Conservation (phyloP, 768 basidiomycete species). For the Phylloporus sp. region DNA sequence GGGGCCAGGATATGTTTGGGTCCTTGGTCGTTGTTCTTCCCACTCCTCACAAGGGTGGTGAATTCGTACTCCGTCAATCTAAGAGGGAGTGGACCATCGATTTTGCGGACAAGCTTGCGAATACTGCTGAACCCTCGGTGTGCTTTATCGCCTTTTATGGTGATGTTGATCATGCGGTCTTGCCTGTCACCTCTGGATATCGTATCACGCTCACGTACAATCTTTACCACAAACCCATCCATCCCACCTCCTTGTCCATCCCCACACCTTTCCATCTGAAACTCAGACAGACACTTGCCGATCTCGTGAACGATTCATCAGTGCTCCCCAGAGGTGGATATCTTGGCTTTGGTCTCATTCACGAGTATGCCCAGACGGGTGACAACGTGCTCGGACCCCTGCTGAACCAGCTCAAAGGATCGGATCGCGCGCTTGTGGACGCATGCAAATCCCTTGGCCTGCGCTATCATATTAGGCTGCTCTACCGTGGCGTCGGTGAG, state of each 20-base stretch:
- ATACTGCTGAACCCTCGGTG: constrained; percentile 7
- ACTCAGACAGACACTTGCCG: neutral
- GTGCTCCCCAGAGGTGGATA: constrained; percentile 5
- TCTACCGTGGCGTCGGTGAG: neutral
- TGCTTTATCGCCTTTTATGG: constrained; percentile 40
- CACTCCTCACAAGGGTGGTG: constrained; percentile 42
- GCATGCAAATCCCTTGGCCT: constrained; percentile 5
- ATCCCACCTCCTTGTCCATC: neutral
- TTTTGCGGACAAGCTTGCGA: constrained; percentile 21
- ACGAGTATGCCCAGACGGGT: neutral
- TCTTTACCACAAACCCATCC: neutral
- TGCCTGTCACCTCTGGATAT: constrained; percentile 16
- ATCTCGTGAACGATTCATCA: neutral
- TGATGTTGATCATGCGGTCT: constrained; percentile 44
- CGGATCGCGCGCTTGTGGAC: neutral
- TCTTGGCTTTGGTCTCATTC: constrained; percentile 1
- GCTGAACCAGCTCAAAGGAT: neutral
- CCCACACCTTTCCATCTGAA: neutral
- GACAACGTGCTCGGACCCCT: neutral
- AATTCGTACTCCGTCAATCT: constrained; percentile 35
- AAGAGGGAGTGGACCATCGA: constrained; percentile 34
- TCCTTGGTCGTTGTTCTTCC: constrained; percentile 50
- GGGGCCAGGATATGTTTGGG: constrained; percentile 42
- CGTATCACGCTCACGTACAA: neutral
- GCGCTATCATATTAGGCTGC: neutral